phyloP scores from a whole-genome alignment of 371 early-diverging fungal genomes.

The Mucor velutinosus region DNA sequence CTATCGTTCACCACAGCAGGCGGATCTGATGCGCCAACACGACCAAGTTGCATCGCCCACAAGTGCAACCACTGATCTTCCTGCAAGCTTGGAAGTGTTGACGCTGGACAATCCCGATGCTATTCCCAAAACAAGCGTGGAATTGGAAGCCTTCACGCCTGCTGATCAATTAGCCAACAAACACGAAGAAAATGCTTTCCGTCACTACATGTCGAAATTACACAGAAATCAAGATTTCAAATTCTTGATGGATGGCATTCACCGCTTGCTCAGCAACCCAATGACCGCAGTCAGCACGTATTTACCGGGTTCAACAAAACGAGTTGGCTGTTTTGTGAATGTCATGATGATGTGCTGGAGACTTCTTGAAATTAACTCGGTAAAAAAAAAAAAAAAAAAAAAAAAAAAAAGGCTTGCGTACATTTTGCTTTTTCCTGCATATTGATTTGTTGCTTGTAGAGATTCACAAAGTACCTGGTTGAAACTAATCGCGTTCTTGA shows the following conservation, averaged over 20 bases:
- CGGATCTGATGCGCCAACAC: slow-evolving; percentile 20
- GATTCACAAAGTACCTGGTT: slow-evolving; percentile 68
- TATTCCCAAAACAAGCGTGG: slow-evolving; percentile 23
- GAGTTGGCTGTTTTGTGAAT: slow-evolving; percentile 69
- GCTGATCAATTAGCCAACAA: not conserved
- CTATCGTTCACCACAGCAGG: slow-evolving; percentile 54
- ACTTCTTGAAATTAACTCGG: slow-evolving; percentile 76
- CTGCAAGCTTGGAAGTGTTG: slow-evolving; percentile 8
- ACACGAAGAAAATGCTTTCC: slow-evolving; percentile 60
- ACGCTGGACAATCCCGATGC: slow-evolving; percentile 24
- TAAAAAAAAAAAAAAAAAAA: slow-evolving; percentile 33
- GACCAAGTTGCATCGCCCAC: slow-evolving; percentile 7
- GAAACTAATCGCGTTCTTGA: slow-evolving; percentile 74
- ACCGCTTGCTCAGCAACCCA: slow-evolving; percentile 77
- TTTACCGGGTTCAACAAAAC: slow-evolving; percentile 79
- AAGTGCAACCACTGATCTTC: slow-evolving; percentile 11
- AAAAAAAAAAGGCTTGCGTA: too few species aligned
- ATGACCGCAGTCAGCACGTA: slow-evolving; percentile 79
- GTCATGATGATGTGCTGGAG: slow-evolving; percentile 87
- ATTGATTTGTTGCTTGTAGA: slow-evolving; percentile 26
- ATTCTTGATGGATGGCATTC: slow-evolving; percentile 72
- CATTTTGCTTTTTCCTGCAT: too few species aligned
- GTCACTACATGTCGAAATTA: slow-evolving; percentile 74
- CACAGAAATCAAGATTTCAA: slow-evolving; percentile 81
- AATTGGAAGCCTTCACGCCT: slow-evolving; percentile 22